Conservation (phyloP, 352 stramenopile genomes). For the Salisapilia sapeloensis region DNA sequence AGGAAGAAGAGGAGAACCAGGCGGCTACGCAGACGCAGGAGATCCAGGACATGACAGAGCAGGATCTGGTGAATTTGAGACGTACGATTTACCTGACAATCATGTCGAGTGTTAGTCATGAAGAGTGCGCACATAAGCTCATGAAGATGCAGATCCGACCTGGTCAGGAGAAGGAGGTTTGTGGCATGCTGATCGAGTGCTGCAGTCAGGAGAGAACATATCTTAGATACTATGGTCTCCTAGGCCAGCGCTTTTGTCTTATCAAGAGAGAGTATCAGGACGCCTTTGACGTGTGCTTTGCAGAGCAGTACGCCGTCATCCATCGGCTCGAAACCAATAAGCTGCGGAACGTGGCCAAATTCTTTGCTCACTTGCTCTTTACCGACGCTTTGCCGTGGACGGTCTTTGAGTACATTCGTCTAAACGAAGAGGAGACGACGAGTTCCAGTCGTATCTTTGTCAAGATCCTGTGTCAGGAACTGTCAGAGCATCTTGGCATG, state of each 20-base stretch:
- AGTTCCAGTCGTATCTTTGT: slow-evolving; percentile 98
- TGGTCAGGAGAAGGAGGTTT: slow-evolving; percentile 94
- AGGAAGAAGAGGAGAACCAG: slow-evolving; percentile 18
- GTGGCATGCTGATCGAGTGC: slow-evolving; percentile 99
- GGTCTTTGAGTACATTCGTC: slow-evolving; percentile 89
- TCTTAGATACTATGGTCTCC: slow-evolving; percentile 93
- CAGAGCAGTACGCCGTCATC: slow-evolving; percentile 90
- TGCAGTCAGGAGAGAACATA: slow-evolving; percentile 97
- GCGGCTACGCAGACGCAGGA: slow-evolving; percentile 4
- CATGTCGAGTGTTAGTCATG: slow-evolving; percentile 97
- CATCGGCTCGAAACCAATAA: slow-evolving; percentile 99
- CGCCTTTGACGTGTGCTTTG: slow-evolving; percentile 90
- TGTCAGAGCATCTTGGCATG: slow-evolving; percentile 94
- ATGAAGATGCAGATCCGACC: slow-evolving; percentile 94
- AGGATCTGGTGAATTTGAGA: slow-evolving; percentile 95
- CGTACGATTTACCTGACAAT: slow-evolving; percentile 99
- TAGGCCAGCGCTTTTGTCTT: slow-evolving; percentile 94
- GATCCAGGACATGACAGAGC: slow-evolving; percentile 96
- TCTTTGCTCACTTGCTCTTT: slow-evolving; percentile 97
- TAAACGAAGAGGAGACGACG: slow-evolving; percentile 99
- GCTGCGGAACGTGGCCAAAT: slow-evolving; percentile 96
- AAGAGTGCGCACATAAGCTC: slow-evolving; percentile 98
- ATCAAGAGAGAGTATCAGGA: slow-evolving; percentile 92
- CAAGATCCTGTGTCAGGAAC: slow-evolving; percentile 98
- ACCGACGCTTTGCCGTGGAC: slow-evolving; percentile 97